phyloP scores from a whole-genome alignment of 495 filamentous ascomycete species.

The Neurospora sp. region DNA sequence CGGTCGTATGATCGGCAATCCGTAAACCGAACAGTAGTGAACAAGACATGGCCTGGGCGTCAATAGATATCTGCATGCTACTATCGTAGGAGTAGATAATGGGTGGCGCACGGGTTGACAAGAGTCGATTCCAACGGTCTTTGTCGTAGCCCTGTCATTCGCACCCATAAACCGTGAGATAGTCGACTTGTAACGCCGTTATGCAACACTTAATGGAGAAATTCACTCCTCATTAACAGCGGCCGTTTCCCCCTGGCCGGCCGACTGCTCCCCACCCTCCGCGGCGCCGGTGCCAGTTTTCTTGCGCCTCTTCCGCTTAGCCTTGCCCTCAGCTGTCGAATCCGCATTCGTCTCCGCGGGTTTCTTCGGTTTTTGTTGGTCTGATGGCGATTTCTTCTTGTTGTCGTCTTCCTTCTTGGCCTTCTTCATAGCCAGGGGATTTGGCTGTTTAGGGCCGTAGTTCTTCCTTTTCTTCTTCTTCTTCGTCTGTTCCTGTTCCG shows the following conservation, averaged over 20 bases:
- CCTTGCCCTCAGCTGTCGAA: slow-evolving; percentile 14
- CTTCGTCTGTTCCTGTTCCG: slow-evolving; percentile 8
- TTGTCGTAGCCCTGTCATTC: not conserved
- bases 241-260: slow-evolving; percentile 11
- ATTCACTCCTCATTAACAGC: slow-evolving; percentile 4
- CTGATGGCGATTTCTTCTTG: not conserved
- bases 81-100: not conserved
- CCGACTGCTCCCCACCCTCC: slow-evolving; percentile 4
- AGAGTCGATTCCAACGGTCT: not conserved
- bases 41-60: not conserved
- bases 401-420: slow-evolving; percentile 12
- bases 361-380: slow-evolving; percentile 11
- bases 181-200: not conserved
- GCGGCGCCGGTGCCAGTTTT: slow-evolving; percentile 19
- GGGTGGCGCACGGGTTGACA: not conserved
- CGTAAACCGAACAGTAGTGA: not conserved
- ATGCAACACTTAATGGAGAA: not conserved
- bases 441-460: slow-evolving; percentile 70
- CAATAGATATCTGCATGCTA: not conserved
- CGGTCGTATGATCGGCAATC: not conserved
- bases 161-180: not conserved
- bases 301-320: slow-evolving; percentile 37
- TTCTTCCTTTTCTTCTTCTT: slow-evolving; percentile 50
- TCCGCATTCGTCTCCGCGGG: slow-evolving; percentile 6
- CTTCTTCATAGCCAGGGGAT: slow-evolving; percentile 87